Percentiles rank a stretch among this genome's conserved stretches.
Conservation (phyloP, 768 basidiomycete genomes). For the Boletus rex-veris region DNA sequence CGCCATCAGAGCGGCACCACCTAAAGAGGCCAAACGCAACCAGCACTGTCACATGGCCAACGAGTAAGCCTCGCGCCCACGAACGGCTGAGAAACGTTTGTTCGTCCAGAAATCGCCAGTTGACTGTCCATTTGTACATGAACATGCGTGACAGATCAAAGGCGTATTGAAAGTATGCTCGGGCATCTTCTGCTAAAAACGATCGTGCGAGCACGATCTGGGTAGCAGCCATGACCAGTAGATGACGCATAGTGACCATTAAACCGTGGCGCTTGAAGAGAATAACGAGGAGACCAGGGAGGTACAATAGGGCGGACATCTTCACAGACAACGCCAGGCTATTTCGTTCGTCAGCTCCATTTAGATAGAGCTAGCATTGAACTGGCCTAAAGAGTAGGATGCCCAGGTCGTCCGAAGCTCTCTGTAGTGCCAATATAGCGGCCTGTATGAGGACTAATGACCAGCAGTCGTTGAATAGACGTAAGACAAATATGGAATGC, state of each 20-base stretch:
- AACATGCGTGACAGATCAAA: conserved; percentile 89
- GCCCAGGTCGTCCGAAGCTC: conserved; percentile 56
- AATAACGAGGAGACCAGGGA: conserved; percentile 84
- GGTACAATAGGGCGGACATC: conserved; percentile 89
- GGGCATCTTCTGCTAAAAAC: conserved; percentile 59
- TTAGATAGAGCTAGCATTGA: background rate
- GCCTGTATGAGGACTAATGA: conserved; percentile 61
- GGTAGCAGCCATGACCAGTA: conserved; percentile 34
- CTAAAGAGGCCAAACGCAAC: conserved; percentile 61
- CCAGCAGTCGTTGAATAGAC: conserved; percentile 97
- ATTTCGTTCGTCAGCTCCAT: conserved; percentile 1
- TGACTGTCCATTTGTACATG: conserved; percentile 96
- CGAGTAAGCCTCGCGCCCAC: conserved; percentile 62
- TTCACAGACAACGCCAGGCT: conserved; percentile 78
- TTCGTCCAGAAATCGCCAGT: conserved; percentile 88
- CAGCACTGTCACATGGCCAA: conserved; percentile 60
- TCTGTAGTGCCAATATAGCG: conserved; percentile 64
- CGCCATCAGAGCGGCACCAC: conserved; percentile 79
- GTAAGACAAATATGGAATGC: conserved; percentile 88
- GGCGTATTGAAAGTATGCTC: conserved; percentile 68
- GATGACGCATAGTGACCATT: conserved; percentile 45
- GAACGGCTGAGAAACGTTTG: conserved; percentile 63
- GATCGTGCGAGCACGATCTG: conserved; percentile 66
- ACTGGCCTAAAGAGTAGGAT: conserved; percentile 72
- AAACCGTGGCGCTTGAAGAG: conserved; percentile 73